Conservation (phyloP, 257 asterid species). For the Mitragyna speciosa region DNA sequence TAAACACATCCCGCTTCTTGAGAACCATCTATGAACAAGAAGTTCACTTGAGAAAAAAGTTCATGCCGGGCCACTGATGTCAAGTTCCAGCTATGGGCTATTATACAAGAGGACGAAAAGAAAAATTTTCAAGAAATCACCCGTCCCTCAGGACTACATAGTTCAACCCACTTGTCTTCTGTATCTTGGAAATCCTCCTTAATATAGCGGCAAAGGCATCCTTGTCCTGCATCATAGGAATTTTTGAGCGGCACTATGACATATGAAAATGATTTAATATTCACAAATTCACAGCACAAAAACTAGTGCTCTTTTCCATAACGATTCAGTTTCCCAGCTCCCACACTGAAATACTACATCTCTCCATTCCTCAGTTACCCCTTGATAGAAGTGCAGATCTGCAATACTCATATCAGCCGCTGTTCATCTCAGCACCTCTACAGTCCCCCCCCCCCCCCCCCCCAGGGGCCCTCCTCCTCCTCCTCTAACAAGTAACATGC, state of each 20-base stretch:
- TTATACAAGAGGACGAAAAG: not conserved
- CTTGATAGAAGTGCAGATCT: not conserved
- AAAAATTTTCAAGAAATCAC: constrained; percentile 2
- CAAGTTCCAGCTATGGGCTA: not conserved
- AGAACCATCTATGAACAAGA: not conserved
- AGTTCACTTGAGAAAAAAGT: not conserved
- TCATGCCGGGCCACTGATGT: not conserved
- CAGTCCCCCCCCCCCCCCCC: no score
- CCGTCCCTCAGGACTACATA: constrained; percentile 71
- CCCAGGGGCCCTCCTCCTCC: no score
- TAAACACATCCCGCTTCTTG: not conserved
- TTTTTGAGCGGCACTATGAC: not conserved
- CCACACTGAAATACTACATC: not conserved
- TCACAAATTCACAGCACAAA: no score
- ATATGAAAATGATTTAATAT: not conserved
- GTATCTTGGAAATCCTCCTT: constrained; percentile 86
- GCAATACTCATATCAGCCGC: not conserved
- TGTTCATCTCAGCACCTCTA: not conserved
- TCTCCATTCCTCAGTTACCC: not conserved
- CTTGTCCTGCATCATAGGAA: constrained; percentile 66
- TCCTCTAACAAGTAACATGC: not conserved
- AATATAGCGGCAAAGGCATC: constrained; percentile 72
- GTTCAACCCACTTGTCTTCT: constrained; percentile 58
- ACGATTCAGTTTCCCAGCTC: not conserved
- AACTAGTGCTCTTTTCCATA: not conserved